Evolutionary conservation across 78 protist species (phyloP).

Genomic region (Diacronema lutheri): DNA sequence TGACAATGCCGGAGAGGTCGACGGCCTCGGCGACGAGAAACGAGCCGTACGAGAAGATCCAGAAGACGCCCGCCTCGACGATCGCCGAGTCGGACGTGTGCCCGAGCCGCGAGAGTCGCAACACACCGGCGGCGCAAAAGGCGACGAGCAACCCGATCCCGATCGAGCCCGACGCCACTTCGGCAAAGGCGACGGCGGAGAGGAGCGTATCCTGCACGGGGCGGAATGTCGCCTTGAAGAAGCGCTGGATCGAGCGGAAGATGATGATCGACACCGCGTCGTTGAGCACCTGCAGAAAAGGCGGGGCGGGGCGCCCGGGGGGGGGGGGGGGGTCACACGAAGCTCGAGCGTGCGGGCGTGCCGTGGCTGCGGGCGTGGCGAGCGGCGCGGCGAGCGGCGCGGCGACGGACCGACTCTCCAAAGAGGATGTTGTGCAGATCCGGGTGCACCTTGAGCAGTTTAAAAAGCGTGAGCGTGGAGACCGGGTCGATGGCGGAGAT

Average conservation of each 20-base stretch:
- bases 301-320: not conserved
- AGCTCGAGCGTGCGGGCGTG: not conserved
- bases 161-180: not conserved
- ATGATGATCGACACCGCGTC: not conserved
- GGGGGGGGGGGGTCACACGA: not conserved
- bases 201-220: too few species aligned
- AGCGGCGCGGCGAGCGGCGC: too few species aligned
- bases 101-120: not conserved
- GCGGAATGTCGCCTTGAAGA: too few species aligned
- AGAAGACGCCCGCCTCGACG: not conserved
- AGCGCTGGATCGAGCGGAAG: not conserved
- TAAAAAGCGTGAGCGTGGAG: not conserved
- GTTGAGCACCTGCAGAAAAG: not conserved
- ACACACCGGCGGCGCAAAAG: not conserved
- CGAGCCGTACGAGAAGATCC: constrained; percentile 1
- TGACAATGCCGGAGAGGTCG: constrained; percentile 47
- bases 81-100: not conserved
- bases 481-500: constrained; percentile 27
- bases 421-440: not conserved
- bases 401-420: constrained; percentile 36
- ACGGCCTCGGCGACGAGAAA: constrained; percentile 30
- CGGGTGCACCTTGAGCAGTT: not conserved
- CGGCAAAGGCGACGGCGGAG: not conserved
- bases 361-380: not conserved
- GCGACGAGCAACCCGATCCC: not conserved